Evolutionary conservation across 2,329 filamentous ascomycete genomes (phyloP).

Genomic region (Ophiostoma himal-ulmi): DNA sequence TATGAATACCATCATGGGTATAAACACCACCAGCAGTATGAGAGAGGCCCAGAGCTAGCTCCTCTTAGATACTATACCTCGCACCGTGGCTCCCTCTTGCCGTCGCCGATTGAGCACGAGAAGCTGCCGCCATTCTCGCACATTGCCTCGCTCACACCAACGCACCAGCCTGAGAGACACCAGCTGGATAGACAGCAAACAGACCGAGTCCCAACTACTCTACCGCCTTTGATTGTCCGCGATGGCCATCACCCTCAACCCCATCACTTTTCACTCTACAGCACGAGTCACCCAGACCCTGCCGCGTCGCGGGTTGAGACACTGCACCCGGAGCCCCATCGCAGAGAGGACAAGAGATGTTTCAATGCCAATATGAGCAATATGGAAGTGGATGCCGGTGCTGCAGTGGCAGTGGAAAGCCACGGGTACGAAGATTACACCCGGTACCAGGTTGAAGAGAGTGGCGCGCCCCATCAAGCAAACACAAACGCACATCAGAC

Average conservation of each 20-base stretch:
- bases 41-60: constrained; percentile 6
- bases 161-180: neutral
- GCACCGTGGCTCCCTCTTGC: neutral
- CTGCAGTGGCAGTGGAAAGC: neutral
- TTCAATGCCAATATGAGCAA: neutral
- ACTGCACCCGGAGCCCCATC: neutral
- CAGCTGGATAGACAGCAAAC: neutral
- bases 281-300: too few relatives aligned
- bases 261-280: neutral
- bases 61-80: neutral
- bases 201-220: neutral
- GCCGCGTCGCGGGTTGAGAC: neutral
- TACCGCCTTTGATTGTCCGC: neutral
- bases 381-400: neutral
- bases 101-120: constrained; percentile 17
- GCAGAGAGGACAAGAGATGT: neutral
- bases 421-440: neutral
- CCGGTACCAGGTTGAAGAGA: neutral
- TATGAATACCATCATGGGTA: neutral
- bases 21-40: neutral
- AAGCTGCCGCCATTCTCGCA: constrained; percentile 20
- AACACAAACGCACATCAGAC: neutral
- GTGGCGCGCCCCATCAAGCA: neutral
- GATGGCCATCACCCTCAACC: neutral
- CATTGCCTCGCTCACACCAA: neutral